Evolutionary conservation across 208 protist genomes (phyloP), one percentile per base, ranked within the genome.

Genomic region (Trypanosoma mega): DNA sequence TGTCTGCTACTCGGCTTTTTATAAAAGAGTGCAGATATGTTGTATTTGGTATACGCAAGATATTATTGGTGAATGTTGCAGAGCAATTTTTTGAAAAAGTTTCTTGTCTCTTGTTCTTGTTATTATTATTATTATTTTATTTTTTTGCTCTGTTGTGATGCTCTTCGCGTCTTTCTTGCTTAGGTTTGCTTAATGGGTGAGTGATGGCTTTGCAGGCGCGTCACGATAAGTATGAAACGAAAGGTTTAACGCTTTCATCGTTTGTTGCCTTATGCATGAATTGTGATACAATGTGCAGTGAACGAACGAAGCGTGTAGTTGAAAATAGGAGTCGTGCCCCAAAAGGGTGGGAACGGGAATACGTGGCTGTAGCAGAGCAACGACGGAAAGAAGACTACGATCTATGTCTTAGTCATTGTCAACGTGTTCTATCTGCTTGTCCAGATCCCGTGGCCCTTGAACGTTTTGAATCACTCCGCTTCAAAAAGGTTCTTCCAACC

Each of bases 271-370:
- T 85, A 50, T 87, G 84, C 46, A 47, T 30, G 7, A 65, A 91
- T 65, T 91, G 84, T 47, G 45, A 64, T n/a, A 71, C 66, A n/a
- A 23, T 82, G 33, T 91, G 84, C 63, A 68, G 71, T 21, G 71
- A 82, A 24, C 72, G 63, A 39, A 91, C 84, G 11, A 61, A 63
- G 20, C 73, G 80, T 20, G 58, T 87, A 2, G 49, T 91, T 2
- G 76, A 80, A 8, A 91, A 91, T 47, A 39, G 55, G 11, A 85
- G 80, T 63, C 80, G 80, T 7, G 84, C 84, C 0, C 84, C 84
- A 23, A 68, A 64, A 26, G 84, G 84, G 5, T 91, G 76, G 76
- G 79, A 91, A 20, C 48, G 29, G 0, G 31, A 84, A 31, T 90
- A 76, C 27, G 36, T 69, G 52, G 54, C 72, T n/a, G 78, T 82